A percentile compares a stretch with the other conserved stretches of the same genome.
Evolutionary conservation across 2,329 filamentous ascomycete species (phyloP).

Genomic region (Diatrype stigma): DNA sequence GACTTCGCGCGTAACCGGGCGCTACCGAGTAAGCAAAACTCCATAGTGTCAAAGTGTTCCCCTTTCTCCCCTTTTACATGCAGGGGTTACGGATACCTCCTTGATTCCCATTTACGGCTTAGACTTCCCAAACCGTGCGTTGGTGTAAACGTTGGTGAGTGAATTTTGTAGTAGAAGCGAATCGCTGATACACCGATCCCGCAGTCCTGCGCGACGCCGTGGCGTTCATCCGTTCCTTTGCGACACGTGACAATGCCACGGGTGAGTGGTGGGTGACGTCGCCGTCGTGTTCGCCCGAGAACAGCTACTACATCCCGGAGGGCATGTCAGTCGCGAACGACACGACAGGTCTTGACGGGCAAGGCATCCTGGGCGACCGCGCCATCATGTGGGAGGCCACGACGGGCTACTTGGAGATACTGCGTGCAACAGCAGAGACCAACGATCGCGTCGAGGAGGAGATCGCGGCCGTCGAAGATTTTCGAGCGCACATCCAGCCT

Average conservation of each 20-base stretch:
- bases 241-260: background rate
- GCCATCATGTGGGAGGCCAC: constrained; percentile 8
- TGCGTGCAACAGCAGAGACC: background rate
- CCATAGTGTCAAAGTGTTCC: too few relatives aligned
- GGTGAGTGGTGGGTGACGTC: constrained; percentile 3
- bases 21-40: constrained; percentile 1
- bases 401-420: constrained; percentile 1
- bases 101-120: too few relatives aligned
- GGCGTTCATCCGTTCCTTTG: constrained; percentile 3
- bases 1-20: constrained; percentile 2
- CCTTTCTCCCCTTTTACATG: too few relatives aligned
- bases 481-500: background rate
- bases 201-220: constrained; percentile 2
- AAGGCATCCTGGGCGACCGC: constrained; percentile 4
- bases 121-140: too few relatives aligned
- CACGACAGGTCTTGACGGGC: constrained; percentile 4
- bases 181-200: too few relatives aligned
- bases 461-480: background rate
- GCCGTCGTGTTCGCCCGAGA: constrained; percentile 8
- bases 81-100: too few relatives aligned
- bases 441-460: background rate
- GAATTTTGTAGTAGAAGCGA: too few relatives aligned
- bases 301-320: constrained; percentile 7
- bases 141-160: too few relatives aligned
- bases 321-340: constrained; percentile 1